Base-by-base conservation (phyloP, 306 rosid genomes). In the Neltuma alba region DNA sequence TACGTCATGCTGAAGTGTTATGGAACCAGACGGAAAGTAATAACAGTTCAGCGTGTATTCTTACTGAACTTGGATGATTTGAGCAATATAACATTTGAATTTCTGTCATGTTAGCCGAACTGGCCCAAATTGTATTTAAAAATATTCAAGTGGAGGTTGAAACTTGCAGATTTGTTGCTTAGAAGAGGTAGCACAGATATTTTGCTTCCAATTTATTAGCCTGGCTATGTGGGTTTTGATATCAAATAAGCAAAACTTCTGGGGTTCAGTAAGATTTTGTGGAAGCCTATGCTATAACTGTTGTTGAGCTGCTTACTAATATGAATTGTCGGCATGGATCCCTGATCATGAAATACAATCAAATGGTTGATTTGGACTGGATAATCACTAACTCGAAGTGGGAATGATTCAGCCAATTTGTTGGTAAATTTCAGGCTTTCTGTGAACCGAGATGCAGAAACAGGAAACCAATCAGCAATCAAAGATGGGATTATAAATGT, bases 1-100 rank as follows among this genome's bases (percentile, higher is more conserved):
- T 41, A 66, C 48, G n/a, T 84, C 8, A 36, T 52, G 18, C 20
- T 62, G 42, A 62, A 41, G 48, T 75, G 78, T 62, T 75, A 41
- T 63, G 60, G 60, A 55, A 78, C 66, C 52, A 20, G 40, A 31
- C 18, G 64, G 73, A 69, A 70, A 74, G 27, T 30, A 40, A 12
- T 37, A 63, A 30, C 28, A 40, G 6, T 44, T 75, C 23, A 0
- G 27, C 41, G 52, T 25, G 20, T 64, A 15, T 14, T 78, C 47
- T 66, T 66, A 15, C 44, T 73, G 71, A 47, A 47, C 48, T 45
- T 67, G 66, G 67, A 47, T 18, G 23, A 64, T 73, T 23, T 23
- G 31, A 36, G 67, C 33, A 58, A 42, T 28, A 15, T 37, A 27
- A 37, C n/a, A 6, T 41, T 48, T 8, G 28, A 55, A 40, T 76